A percentile compares a stretch with the other conserved stretches of the same genome.
Evolutionary conservation across 768 basidiomycete genomes (phyloP).

Genomic region (Scleroderma bovista): DNA sequence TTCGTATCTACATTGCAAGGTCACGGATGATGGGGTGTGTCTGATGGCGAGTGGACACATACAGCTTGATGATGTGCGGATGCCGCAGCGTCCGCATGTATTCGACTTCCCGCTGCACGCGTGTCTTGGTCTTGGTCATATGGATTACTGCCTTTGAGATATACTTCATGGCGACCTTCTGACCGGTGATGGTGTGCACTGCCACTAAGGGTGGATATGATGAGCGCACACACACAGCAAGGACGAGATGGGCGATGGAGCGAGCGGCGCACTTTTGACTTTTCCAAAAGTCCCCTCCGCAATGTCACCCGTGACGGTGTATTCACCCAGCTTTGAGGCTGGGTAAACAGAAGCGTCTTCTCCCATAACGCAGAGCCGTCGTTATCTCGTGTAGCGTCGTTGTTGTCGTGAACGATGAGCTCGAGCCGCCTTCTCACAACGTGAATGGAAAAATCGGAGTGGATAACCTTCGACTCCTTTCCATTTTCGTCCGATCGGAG

Average conservation of each 20-base stretch:
- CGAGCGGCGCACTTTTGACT: conserved; percentile 81
- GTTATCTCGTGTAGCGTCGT: conserved; percentile 8
- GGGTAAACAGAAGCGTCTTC: conserved; percentile 35
- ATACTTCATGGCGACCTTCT: conserved; percentile 96
- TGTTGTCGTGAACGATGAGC: conserved; percentile 4
- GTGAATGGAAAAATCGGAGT: conserved; percentile 20
- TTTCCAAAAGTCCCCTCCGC: conserved; percentile 98
- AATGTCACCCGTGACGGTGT: conserved; percentile 80
- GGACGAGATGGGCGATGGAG: not conserved
- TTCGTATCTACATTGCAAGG: conserved; percentile 52
- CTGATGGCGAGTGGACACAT: conserved; percentile 21
- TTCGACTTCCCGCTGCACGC: conserved; percentile 93
- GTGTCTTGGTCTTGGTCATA: conserved; percentile 83
- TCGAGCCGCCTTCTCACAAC: not conserved
- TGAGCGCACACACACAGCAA: conserved; percentile 9
- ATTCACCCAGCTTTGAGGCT: conserved; percentile 82
- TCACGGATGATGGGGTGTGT: not conserved
- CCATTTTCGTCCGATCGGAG: conserved; percentile 12
- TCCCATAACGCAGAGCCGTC: conserved; percentile 20
- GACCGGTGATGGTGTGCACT: conserved; percentile 88
- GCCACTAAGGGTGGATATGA: conserved; percentile 58
- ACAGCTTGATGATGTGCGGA: conserved; percentile 98
- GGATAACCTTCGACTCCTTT: conserved; percentile 8
- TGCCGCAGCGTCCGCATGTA: conserved; percentile 93
- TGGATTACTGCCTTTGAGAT: conserved; percentile 93